Evolutionary conservation across 2,329 filamentous ascomycete genomes (phyloP).

Genomic region (Beauveria medogensis): DNA sequence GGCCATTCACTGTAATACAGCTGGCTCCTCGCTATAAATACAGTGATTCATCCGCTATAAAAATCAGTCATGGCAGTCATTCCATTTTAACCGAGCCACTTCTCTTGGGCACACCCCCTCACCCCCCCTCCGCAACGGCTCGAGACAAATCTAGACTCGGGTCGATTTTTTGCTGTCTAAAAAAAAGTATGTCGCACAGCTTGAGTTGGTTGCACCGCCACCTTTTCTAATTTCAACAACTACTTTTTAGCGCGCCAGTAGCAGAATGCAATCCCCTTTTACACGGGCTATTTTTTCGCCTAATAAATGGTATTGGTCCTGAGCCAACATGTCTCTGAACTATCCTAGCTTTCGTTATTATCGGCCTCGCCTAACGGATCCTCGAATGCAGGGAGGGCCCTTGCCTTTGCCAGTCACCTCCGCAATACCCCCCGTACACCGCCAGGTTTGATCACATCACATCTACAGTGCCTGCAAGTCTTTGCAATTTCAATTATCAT

Average conservation of each 20-base stretch:
- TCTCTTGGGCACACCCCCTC: neutral
- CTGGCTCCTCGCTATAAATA: too few relatives aligned
- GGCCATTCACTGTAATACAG: neutral
- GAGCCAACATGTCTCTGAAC: neutral
- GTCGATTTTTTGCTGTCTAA: neutral
- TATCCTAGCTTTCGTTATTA: neutral
- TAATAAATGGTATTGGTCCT: neutral
- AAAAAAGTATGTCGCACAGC: neutral
- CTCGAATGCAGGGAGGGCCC: neutral
- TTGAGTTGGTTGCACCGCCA: slow-evolving; percentile 10
- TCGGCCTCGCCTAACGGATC: neutral
- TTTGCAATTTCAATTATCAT: neutral
- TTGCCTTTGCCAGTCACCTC: too few relatives aligned
- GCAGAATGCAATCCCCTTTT: neutral
- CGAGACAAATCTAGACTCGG: slow-evolving; percentile 1
- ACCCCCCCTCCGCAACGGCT: neutral
- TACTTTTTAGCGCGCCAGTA: neutral
- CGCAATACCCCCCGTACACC: neutral
- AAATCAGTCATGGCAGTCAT: too few relatives aligned
- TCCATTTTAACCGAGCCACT: too few relatives aligned
- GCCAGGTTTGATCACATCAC: neutral
- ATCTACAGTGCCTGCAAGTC: neutral
- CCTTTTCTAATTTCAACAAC: slow-evolving; percentile 11
- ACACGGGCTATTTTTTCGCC: neutral
- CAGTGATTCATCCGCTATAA: neutral